A percentile compares a stretch with the other conserved stretches of the same genome.
phyloP scores from a whole-genome alignment of 2,329 filamentous ascomycete species.

The Aureobasidium sp. region DNA sequence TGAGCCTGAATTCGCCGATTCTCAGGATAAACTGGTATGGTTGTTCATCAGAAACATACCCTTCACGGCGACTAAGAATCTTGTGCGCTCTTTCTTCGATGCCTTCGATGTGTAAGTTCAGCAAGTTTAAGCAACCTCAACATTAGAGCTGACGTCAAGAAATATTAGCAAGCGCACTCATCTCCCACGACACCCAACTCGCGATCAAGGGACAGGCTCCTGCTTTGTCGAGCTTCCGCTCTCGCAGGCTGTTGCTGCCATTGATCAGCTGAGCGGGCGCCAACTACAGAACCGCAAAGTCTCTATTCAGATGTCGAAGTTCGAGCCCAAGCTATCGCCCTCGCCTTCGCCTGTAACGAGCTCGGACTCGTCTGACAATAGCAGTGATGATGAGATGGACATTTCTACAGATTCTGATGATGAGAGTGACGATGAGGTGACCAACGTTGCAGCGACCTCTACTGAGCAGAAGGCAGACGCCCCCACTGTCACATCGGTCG shows the following conservation, averaged over 20 bases:
- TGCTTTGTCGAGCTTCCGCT: conserved; percentile 8
- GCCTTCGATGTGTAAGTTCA: conserved; percentile 9
- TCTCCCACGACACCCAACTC: not conserved
- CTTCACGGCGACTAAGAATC: not conserved
- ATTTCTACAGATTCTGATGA: conserved; percentile 15
- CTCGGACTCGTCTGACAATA: not conserved
- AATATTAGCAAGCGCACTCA: not conserved
- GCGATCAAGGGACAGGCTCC: not conserved
- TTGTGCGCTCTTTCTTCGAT: not conserved
- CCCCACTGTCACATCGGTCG: not conserved
- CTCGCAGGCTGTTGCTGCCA: conserved; percentile 10
- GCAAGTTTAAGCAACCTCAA: not conserved
- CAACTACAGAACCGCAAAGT: not conserved
- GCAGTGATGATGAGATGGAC: conserved; percentile 14
- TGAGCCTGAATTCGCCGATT: not conserved
- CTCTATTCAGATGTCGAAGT: conserved; percentile 1
- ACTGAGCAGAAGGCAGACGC: conserved; percentile 4
- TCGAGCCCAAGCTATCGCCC: not conserved
- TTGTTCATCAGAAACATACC: not conserved
- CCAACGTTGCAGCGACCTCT: conserved; percentile 21
- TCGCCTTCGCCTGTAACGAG: not conserved
- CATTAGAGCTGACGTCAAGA: not conserved
- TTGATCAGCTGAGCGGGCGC: conserved; percentile 2
- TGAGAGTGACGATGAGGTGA: conserved; percentile 19
- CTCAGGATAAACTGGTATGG: not conserved